Evolutionary conservation across 2,329 filamentous ascomycete species (phyloP), one percentile per base, ranked within the genome.

Genomic region (Penicillium sp.): DNA sequence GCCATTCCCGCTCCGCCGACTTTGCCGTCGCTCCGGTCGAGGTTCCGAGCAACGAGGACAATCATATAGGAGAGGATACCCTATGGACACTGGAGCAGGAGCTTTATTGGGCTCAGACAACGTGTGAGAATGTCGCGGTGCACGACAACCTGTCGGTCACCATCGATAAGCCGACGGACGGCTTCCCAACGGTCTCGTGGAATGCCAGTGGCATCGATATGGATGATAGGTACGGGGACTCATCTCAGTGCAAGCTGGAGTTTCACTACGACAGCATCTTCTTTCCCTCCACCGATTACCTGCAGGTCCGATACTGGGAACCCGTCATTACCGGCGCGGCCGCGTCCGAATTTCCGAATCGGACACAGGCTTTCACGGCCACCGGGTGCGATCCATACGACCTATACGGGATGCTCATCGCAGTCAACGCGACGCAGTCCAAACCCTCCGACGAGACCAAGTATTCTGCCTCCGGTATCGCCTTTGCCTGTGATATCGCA

Each of bases 251-350:
- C 45, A 49, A 44, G 3, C 37, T 68, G 44, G 60, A 66, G 9
- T 67, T 68, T 39, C 44, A 61, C 24, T 68, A 67, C 29, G 46
- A 59, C 1, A 68, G 57, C 35, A 52, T 66, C 2, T 61, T 65
- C 35, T 67, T 65, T 41, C 54, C 56, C 1, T 44, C 47, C 3
- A 65, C 60, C 7, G 60, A 68, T 50, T 67, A 63, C 27, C 50
- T 67, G 5, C 65, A 67, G 42, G 52, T 67, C n/a, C 61, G 66
- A 7, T 68, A 68, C 42, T 69, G 66, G 66, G 66, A 69, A 42
- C 66, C 66, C 1, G 60, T 58, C 4, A 59, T 60, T 45, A 40
- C 51, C 24, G 44, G 50, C 8, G 45, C 45, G 1, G 46, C 54
- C 9, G 31, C 43, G 42, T 18, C 53, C 43, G 29, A 46, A 20